Evolutionary conservation across 768 basidiomycete genomes (phyloP).

Genomic region (Kwoniella sp.): DNA sequence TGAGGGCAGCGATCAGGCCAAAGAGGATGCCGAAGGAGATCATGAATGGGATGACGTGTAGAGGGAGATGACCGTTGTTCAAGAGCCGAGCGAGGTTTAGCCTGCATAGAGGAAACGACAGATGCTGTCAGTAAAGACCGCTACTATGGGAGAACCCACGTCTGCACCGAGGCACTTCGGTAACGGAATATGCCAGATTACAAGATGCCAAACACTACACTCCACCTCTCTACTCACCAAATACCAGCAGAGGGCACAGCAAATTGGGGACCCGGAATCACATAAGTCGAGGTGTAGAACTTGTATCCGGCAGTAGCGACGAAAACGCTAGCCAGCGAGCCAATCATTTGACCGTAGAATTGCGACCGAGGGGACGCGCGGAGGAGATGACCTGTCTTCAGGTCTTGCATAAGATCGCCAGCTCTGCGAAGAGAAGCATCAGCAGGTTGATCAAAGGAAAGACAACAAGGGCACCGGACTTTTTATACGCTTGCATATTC

Average conservation of each 20-base stretch:
- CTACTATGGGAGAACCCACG: no score
- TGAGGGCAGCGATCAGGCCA: conserved; percentile 66
- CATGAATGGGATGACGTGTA: conserved; percentile 77
- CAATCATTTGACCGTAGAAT: conserved; percentile 87
- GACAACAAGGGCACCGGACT: no score
- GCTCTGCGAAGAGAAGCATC: conserved; percentile 62
- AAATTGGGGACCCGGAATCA: conserved; percentile 90
- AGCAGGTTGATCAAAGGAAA: not conserved
- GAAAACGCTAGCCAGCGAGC: conserved; percentile 81
- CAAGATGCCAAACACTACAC: no score
- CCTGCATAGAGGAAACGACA: no score
- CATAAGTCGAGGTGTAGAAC: conserved; percentile 82
- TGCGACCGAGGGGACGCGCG: conserved; percentile 89
- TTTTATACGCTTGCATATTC: no score
- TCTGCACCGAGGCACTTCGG: no score
- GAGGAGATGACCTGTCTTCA: conserved; percentile 94
- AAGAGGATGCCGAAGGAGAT: conserved; percentile 72
- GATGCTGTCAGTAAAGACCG: no score
- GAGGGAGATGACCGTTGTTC: conserved; percentile 74
- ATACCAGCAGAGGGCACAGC: conserved; percentile 94
- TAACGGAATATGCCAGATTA: no score
- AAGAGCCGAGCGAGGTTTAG: conserved; percentile 57
- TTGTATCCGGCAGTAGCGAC: conserved; percentile 85
- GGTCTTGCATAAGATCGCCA: conserved; percentile 96
- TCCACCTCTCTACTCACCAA: no score